Conservation (phyloP, 805 yeast genomes). For the Sungouiozyma ichnusensis region DNA sequence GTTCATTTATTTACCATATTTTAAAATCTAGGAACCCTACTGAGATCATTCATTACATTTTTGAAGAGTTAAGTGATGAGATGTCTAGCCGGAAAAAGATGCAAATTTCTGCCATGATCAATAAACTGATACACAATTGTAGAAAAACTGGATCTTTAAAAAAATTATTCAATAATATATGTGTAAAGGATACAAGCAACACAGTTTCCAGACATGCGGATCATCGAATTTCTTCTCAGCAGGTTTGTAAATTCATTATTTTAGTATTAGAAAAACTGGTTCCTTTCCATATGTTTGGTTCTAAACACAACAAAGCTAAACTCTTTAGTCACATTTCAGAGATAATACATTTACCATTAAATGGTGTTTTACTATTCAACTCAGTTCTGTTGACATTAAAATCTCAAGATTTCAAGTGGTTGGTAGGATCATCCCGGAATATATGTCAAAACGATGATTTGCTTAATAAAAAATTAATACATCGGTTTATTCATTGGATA, state of each 20-base stretch:
- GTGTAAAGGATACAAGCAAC: conserved; percentile 13
- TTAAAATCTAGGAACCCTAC: conserved; percentile 7
- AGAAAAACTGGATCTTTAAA: conserved; percentile 24
- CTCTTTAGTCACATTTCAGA: conserved; percentile 31
- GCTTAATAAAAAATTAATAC: conserved; percentile 30
- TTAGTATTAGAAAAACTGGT: conserved; percentile 37
- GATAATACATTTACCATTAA: conserved; percentile 31
- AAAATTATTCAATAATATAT: conserved; percentile 29
- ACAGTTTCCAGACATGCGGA: conserved; percentile 22
- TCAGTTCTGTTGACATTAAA: conserved; percentile 25
- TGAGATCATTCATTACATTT: conserved; percentile 3
- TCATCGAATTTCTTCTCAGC: conserved; percentile 22
- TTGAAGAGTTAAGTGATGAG: conserved; percentile 20
- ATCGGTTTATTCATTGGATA: conserved; percentile 48
- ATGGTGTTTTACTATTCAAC: conserved; percentile 28
- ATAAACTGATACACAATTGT: conserved; percentile 28
- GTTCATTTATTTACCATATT: conserved; percentile 6
- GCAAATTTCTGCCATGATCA: conserved; percentile 3
- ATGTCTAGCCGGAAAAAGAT: conserved; percentile 12
- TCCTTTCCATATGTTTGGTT: conserved; percentile 46
- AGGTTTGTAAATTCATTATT: conserved; percentile 36
- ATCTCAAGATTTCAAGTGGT: conserved; percentile 45
- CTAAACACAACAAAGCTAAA: conserved; percentile 35
- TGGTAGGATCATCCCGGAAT: conserved; percentile 27
- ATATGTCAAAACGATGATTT: conserved; percentile 35